Base-by-base conservation (phyloP, 2,329 filamentous ascomycete species). In the Alternaria gansuensis region DNA sequence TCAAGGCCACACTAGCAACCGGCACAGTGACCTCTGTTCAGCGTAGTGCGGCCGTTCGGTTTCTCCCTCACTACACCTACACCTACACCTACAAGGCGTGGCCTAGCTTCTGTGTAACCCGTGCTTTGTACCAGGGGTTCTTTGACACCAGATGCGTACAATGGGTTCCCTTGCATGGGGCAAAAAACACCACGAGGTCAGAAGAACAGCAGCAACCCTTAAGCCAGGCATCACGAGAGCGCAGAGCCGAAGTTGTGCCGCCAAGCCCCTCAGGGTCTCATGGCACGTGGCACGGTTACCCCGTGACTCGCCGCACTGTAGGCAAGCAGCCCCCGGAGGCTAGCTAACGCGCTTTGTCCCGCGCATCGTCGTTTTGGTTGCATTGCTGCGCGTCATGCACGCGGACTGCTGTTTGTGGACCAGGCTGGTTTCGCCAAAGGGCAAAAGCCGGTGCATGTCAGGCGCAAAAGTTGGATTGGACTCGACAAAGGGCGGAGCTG, bases 341-440 rank as follows among this genome's bases (percentile, higher is more conserved):
- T n/a, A n/a, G n/a, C n/a, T n/a, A n/a, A n/a, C 9, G 10, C 10
- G 13, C 4, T 26, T 14, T 43, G 39, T 26, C 39, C 24, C 39
- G 39, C 23, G 17, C 39, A 21, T 23, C 37, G 37, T 28, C 34
- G 34, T 36, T 36, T 17, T 17, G 17, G 37, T 39, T 3, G 37
- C 23, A 5, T 24, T 45, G 28, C 43, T 50, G 46, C 33, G 46
- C 46, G 46, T 39, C 46, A 50, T 50, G 46, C 46, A 37, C 26
- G 33, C 34, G 46, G 34, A 26, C 33, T 50, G 34, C 46, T 50
- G 33, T 50, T 39, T 50, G n/a, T 24, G 14, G 46, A 13, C 13
- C 28, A 39, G 33, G 9, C 17, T 24, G 39, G 39, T 41, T 24
- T 41, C 23, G 39, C 23, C 39, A 41, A 21, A 23, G 45, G 34